Evolutionary conservation across 2,329 filamentous ascomycete genomes (phyloP).

Genomic region (Talaromyces sp.): DNA sequence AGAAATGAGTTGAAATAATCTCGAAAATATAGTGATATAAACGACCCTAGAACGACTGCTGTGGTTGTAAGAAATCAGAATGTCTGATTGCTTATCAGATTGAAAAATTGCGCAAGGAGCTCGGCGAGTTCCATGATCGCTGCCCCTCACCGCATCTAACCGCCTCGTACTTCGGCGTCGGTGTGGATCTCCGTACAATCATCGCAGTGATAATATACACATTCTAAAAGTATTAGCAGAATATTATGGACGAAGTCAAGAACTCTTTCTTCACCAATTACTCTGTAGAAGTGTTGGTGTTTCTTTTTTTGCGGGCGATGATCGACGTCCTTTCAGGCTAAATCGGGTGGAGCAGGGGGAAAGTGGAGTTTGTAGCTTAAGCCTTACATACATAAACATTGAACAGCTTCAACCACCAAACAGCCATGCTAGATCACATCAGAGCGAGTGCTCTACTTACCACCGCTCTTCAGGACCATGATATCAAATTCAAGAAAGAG

Average conservation of each 20-base stretch:
- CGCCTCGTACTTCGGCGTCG: background rate
- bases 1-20: background rate
- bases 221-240: background rate
- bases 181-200: background rate
- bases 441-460: constrained; percentile 18
- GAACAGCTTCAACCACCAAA: background rate
- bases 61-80: no score
- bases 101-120: constrained; percentile 3
- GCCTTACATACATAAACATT: background rate
- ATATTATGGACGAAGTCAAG: background rate
- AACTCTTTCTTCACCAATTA: no score
- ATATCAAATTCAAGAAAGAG: constrained; percentile 25
- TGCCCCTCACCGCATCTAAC: constrained; percentile 13
- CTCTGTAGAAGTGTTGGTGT: background rate
- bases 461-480: constrained; percentile 27
- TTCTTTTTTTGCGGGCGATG: background rate
- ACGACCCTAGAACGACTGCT: no score
- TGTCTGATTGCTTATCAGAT: background rate
- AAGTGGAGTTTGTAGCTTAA: constrained; percentile 2
- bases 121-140: background rate
- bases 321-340: background rate
- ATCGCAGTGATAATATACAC: background rate
- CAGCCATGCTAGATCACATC: constrained; percentile 17
- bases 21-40: no score
- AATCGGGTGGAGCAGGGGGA: background rate